Evolutionary conservation across 805 yeast genomes (phyloP).

Genomic region (Debaryomyces castellii): DNA sequence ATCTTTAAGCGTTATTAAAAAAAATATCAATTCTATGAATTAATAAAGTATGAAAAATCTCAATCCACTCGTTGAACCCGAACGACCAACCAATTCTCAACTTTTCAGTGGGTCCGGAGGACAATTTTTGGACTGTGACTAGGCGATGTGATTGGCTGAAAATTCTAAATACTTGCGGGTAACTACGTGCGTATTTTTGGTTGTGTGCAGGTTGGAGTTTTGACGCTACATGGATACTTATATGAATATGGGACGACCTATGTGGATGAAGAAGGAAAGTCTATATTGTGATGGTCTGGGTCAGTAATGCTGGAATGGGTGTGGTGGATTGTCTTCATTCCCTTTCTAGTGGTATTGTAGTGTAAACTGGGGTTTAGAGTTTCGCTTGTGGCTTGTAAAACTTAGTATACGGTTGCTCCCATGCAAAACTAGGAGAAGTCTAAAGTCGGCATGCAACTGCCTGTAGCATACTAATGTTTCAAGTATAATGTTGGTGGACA

Average conservation of each 20-base stretch:
- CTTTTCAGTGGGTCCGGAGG: conserved; percentile 9
- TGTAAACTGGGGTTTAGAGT: too few relatives aligned
- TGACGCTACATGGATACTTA: neutral
- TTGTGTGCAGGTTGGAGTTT: neutral
- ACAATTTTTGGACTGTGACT: neutral
- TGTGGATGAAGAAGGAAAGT: neutral
- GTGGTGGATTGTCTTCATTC: too few relatives aligned
- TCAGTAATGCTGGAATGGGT: neutral
- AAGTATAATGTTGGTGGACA: too few relatives aligned
- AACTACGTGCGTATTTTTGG: neutral
- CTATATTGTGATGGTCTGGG: too few relatives aligned
- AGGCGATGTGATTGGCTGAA: conserved; percentile 2
- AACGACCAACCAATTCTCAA: conserved; percentile 9
- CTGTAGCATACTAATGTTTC: too few relatives aligned
- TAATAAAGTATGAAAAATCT: conserved; percentile 3
- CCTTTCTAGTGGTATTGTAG: too few relatives aligned
- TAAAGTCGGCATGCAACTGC: too few relatives aligned
- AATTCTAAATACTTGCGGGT: neutral
- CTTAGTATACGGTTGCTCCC: too few relatives aligned
- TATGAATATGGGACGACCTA: neutral
- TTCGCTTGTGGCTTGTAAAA: too few relatives aligned
- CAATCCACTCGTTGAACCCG: conserved; percentile 5
- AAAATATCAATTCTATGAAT: conserved; percentile 2
- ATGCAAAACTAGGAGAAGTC: too few relatives aligned
- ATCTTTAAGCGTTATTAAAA: conserved; percentile 8